phyloP scores from a whole-genome alignment of 306 rosid species.

The Begonia peltatifolia region DNA sequence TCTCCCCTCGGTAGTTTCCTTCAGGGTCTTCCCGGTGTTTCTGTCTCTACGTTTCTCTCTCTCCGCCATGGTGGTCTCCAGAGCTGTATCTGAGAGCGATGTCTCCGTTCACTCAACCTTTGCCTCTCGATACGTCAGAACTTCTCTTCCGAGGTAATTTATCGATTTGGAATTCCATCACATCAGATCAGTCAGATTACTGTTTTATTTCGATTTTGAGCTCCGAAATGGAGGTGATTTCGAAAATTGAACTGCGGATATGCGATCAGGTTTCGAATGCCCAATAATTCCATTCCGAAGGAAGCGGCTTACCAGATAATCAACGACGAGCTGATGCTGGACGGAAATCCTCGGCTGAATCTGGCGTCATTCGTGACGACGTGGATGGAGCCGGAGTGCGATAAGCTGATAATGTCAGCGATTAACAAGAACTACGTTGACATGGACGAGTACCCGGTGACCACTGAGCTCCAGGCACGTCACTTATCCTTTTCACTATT shows the following conservation, averaged over 20 bases:
- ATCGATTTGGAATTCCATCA: no score
- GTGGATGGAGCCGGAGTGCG: constrained; percentile 14
- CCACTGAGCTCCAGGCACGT: constrained; percentile 9
- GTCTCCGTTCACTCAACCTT: constrained; percentile 75
- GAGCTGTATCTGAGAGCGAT: constrained; percentile 38
- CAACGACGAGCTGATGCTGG: constrained; percentile 14
- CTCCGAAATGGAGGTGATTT: no score
- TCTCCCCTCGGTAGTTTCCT: no score
- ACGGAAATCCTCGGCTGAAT: constrained; percentile 5
- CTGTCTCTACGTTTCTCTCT: constrained; percentile 1
- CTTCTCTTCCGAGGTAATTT: constrained; percentile 58
- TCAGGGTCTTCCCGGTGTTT: background rate
- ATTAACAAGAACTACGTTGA: constrained; percentile 10
- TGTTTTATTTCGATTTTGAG: no score
- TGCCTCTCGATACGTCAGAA: constrained; percentile 74
- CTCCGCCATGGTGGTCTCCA: constrained; percentile 64
- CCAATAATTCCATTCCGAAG: constrained; percentile 7
- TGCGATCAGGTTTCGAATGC: background rate
- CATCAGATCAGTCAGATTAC: no score
- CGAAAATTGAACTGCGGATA: background rate
- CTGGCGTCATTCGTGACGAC: constrained; percentile 9
- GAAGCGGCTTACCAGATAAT: constrained; percentile 8
- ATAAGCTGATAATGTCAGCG: constrained; percentile 7
- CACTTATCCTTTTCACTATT: background rate
- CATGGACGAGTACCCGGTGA: constrained; percentile 11